Evolutionary conservation across 2,329 filamentous ascomycete genomes (phyloP), one percentile per base, ranked within the genome.

Genomic region (Neocucurbitaria cava): DNA sequence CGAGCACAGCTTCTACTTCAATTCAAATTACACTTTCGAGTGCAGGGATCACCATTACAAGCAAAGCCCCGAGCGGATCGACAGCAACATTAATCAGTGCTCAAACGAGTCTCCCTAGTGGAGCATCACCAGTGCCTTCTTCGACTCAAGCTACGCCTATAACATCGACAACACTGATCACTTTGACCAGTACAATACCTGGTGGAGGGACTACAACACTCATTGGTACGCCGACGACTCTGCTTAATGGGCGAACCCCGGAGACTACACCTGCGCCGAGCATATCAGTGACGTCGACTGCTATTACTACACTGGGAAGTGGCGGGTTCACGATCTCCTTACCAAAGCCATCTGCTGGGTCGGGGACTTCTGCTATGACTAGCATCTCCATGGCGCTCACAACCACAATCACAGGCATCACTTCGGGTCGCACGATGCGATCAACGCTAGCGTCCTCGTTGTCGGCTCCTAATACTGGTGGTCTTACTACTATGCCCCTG

Each of bases 321-420:
- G 52, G 30, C 7, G 33, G 18, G 1, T 58, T 59, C 24, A 62
- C 58, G 3, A 31, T 56, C 3, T 54, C 52, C 11, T 40, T 57
- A 9, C 52, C 56, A 26, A 31, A 36, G 3, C 54, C 39, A 9
- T 28, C 21, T 2, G 38, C 17, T 28, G 21, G 33, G 20, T 15
- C 33, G 10, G 20, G 3, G 20, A 18, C 15, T 39, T 13, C 45
- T 8, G 15, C 13, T 3, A 9, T 23, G n/a, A 26, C 5, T 5
- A 41, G 15, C 24, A 6, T 21, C 21, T 3, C 8, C 18, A 42
- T 21, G 15, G 31, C 8, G 2, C 7, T 46, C 15, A 42, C 26
- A 18, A 47, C 42, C 1, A 40, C 26, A 33, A 10, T 36, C 11
- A 49, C 35, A 11, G 2, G 13, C 15, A 35, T 30, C 2, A 38